Conservation (phyloP, 306 rosid species). For the Boehmeria nivea region DNA sequence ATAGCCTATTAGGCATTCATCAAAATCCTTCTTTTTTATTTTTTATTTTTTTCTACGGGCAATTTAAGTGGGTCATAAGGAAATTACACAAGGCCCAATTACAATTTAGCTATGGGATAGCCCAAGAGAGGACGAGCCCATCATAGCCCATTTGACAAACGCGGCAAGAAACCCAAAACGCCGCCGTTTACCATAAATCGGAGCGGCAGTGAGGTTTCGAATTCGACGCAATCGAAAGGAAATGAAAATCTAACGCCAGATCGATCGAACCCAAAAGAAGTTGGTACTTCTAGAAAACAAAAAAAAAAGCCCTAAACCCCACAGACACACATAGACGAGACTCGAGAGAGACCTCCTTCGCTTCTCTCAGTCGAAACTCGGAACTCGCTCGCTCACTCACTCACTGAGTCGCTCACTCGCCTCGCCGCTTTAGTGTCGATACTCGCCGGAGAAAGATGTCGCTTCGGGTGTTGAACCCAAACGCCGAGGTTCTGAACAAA, state of each 20-base stretch:
- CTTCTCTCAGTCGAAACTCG: too few species aligned
- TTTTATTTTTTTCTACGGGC: too few species aligned
- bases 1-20: too few species aligned
- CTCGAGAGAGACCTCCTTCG: conserved; percentile 20
- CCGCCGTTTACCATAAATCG: neutral
- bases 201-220: neutral
- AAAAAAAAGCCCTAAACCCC: neutral
- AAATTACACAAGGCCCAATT: neutral
- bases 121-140: neutral
- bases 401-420: conserved; percentile 5
- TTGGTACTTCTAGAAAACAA: too few species aligned
- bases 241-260: too few species aligned
- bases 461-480: conserved; percentile 69
- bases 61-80: neutral
- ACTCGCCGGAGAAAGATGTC: conserved; percentile 43
- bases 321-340: neutral
- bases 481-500: conserved; percentile 96
- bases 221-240: neutral
- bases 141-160: neutral
- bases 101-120: neutral
- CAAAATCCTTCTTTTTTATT: too few species aligned
- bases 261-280: too few species aligned
- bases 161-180: neutral
- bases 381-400: conserved; percentile 3
- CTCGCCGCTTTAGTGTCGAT: neutral